Evolutionary conservation across 1,284 basidiomycete genomes (phyloP).

Genomic region (Ganoderma sinense): DNA sequence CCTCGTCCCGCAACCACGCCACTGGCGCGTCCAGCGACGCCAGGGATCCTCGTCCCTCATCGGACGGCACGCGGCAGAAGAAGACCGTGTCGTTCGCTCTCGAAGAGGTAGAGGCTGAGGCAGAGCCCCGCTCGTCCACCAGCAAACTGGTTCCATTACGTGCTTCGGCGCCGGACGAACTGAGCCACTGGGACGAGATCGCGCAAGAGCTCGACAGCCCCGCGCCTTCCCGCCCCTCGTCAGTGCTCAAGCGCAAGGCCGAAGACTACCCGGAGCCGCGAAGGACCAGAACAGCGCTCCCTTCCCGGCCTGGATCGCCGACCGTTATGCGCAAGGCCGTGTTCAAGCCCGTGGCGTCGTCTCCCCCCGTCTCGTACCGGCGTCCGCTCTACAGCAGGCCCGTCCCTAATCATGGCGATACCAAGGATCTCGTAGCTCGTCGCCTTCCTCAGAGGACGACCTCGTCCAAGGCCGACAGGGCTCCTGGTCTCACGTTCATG

Average conservation of each 20-base stretch:
- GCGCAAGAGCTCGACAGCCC: conserved; percentile 11
- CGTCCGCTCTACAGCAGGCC: background rate
- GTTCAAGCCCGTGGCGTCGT: background rate
- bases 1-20: conserved; percentile 8
- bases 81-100: conserved; percentile 25
- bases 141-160: background rate
- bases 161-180: background rate
- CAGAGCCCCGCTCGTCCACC: background rate
- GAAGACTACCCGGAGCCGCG: background rate
- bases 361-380: background rate
- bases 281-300: background rate
- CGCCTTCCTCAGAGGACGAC: conserved; percentile 10
- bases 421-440: background rate
- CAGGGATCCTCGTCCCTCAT: background rate
- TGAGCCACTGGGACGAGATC: conserved; percentile 12
- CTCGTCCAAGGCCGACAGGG: conserved; percentile 6
- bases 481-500: background rate
- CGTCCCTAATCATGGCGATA: background rate
- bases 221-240: background rate
- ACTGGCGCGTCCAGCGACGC: background rate
- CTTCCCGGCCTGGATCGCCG: background rate
- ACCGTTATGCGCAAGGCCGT: background rate
- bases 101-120: background rate
- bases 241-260: conserved; percentile 8
- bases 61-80: conserved; percentile 8